These are phyloP conservation scores for Huntiella savannae DNA, from an alignment of 2,329 filamentous ascomycete species.

Conservation along the genomic window DNA sequence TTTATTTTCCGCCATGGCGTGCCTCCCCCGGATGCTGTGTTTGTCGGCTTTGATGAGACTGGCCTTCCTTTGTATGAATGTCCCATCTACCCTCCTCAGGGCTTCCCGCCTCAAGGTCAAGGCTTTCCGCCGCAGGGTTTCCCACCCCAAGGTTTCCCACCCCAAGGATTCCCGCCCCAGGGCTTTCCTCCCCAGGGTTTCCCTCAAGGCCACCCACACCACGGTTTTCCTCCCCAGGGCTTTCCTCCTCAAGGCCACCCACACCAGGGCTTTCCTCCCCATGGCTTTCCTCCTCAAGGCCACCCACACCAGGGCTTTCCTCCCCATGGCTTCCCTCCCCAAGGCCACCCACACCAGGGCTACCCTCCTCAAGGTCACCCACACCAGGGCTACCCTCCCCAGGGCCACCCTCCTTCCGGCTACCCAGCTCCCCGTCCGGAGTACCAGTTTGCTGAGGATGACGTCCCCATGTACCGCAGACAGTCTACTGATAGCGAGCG, in stretches of 20 bases:
- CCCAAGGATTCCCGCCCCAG: neutral
- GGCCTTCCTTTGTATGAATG: neutral
- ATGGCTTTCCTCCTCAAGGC: neutral
- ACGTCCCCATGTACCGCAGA: neutral
- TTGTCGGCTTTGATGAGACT: neutral
- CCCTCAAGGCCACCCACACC: neutral
- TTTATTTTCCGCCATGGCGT: neutral
- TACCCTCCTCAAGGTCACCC: neutral
- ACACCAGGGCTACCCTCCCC: neutral
- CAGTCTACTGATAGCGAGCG: neutral
- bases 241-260: neutral
- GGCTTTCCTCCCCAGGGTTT: neutral
- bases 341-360: neutral
- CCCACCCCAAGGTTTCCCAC: neutral
- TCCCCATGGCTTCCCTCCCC: neutral
- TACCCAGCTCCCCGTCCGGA: neutral
- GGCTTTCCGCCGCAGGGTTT: neutral
- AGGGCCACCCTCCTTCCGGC: neutral
- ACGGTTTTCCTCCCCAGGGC: neutral
- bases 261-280: neutral
- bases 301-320: neutral
- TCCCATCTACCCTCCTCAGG: neutral
- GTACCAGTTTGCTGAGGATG: too few species aligned
- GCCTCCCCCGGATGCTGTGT: neutral
- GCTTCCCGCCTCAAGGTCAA: neutral